Evolutionary conservation across 805 yeast genomes (phyloP), one percentile per base, ranked within the genome.

Genomic region (Wickerhamiella azymoides): DNA sequence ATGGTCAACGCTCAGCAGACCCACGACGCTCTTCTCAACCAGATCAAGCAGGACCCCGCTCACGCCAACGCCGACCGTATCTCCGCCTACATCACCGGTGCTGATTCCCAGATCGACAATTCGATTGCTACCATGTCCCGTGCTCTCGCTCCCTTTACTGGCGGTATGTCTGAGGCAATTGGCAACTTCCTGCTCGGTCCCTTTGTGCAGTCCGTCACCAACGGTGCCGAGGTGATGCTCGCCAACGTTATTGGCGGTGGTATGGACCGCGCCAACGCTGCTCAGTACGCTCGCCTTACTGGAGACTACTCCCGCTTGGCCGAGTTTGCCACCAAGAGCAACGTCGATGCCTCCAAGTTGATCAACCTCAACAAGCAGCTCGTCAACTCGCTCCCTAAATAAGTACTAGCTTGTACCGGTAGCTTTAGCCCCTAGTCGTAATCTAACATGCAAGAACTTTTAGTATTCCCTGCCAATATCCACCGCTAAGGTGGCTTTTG

Each of bases 51-150:
- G 13, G 35, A 41, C 42, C 43, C 17, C 28, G 50, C 42, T 10
- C 49, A 49, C 40, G 36, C 49, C 27, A 40, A 37, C 32, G 49
- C 51, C 26, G 49, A 46, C 40, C 51, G 50, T 25, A 24, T 52
- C 14, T 40, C 28, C n/a, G 53, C 54, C 35, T 52, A 19, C 50
- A 30, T 30, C 33, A 56, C 62, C 27, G 62, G 62, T n/a, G 52
- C 60, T 24, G 63, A 59, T 44, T 57, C 59, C 28, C 62, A 58
- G 50, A 56, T 55, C 41, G 62, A 59, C 47, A 57, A 57, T 45
- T 54, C 55, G 39, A 46, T 56, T 27, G 60, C 52, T 8, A 48
- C 53, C 26, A 46, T 47, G 9, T 32, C 48, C 18, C 28, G 46
- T 3, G 51, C 53, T 13, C 50, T 52, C 9, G 50, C 51, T 6